phyloP scores from a whole-genome alignment of 345 rosid genomes.

The Syzygium oleosum region DNA sequence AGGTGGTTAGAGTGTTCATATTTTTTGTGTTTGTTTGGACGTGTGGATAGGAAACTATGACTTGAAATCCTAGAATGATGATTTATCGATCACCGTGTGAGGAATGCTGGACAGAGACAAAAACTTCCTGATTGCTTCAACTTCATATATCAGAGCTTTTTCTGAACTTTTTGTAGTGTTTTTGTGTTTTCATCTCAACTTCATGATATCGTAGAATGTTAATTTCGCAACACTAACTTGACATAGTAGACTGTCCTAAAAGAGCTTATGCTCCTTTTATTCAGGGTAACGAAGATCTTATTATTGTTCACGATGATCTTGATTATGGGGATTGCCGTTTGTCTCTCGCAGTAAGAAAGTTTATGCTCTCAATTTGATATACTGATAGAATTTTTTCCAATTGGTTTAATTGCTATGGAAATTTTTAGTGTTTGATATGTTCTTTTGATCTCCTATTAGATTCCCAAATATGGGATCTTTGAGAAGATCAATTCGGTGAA shows the following conservation, averaged over 20 bases:
- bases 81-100: background rate
- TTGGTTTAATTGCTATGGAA: background rate
- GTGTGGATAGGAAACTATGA: background rate
- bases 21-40: background rate
- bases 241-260: background rate
- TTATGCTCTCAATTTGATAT: background rate
- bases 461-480: constrained; percentile 90
- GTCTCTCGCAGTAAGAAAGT: constrained; percentile 69
- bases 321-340: constrained; percentile 86
- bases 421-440: background rate
- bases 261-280: background rate
- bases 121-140: background rate
- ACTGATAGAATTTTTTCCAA: background rate
- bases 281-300: constrained; percentile 85
- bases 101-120: background rate
- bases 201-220: background rate
- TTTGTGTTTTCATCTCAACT: background rate
- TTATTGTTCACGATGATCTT: constrained; percentile 82
- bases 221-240: background rate
- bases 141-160: background rate
- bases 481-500: constrained; percentile 74
- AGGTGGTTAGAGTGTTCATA: background rate
- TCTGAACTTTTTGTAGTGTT: background rate
- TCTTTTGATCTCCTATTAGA: constrained; percentile 28
- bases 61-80: background rate